A percentile compares a stretch with the other conserved stretches of the same genome.
These are phyloP conservation scores for Wickerhamiella hasegawae DNA, from an alignment of 805 yeast genomes.

Conservation along the genomic window DNA sequence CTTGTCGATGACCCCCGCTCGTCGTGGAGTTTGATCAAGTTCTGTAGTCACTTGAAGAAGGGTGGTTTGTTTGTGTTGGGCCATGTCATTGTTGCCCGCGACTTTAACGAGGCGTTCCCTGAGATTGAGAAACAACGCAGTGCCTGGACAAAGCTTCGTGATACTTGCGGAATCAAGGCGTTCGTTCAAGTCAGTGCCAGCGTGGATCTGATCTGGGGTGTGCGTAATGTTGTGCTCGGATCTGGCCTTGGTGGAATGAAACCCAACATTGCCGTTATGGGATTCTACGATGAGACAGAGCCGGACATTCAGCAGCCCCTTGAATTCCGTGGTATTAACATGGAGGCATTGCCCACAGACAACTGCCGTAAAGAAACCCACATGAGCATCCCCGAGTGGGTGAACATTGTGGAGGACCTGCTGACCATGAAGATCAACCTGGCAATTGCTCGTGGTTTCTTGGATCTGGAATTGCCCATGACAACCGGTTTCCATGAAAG, in stretches of 20 bases:
- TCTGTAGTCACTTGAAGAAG: slow-evolving; percentile 87
- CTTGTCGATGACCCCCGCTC: slow-evolving; percentile 86
- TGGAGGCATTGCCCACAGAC: slow-evolving; percentile 61
- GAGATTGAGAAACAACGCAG: slow-evolving; percentile 58
- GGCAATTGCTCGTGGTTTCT: slow-evolving; percentile 85
- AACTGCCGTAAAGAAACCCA: slow-evolving; percentile 52
- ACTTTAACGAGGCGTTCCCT: slow-evolving; percentile 45
- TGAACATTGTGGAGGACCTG: slow-evolving; percentile 78
- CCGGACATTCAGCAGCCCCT: slow-evolving; percentile 5
- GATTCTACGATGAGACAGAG: slow-evolving; percentile 53
- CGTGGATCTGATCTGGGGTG: slow-evolving; percentile 86
- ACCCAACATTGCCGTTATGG: slow-evolving; percentile 86
- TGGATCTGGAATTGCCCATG: slow-evolving; percentile 45
- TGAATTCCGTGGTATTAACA: slow-evolving; percentile 17
- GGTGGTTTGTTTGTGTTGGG: slow-evolving; percentile 90
- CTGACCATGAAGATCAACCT: slow-evolving; percentile 78
- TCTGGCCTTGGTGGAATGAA: slow-evolving; percentile 98
- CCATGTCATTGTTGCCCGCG: slow-evolving; percentile 60
- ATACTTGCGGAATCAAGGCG: slow-evolving; percentile 65
- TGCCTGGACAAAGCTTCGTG: slow-evolving; percentile 78
- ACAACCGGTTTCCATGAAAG: slow-evolving; percentile 15
- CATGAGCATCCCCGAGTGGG: slow-evolving; percentile 71
- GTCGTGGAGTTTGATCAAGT: slow-evolving; percentile 78
- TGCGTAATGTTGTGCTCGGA: slow-evolving; percentile 76
- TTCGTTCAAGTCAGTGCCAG: slow-evolving; percentile 88